Evolutionary conservation across 2,329 filamentous ascomycete species (phyloP).

Genomic region (Dactylellina sp.): DNA sequence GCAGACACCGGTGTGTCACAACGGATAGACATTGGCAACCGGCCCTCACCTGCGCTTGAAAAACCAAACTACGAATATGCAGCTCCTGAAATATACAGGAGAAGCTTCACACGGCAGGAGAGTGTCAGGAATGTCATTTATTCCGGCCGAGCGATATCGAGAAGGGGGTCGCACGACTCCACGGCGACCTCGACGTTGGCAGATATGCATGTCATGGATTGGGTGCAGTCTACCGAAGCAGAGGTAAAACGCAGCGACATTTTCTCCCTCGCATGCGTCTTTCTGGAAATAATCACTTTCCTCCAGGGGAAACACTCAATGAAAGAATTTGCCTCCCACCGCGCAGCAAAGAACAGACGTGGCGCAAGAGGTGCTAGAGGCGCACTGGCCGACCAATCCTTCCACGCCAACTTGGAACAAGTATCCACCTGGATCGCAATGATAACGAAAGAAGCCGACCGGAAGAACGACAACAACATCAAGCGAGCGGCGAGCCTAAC

Average conservation of each 20-base stretch:
- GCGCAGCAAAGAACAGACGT: slow-evolving; percentile 71
- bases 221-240: slow-evolving; percentile 52
- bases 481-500: slow-evolving; percentile 39
- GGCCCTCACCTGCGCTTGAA: slow-evolving; percentile 68
- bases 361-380: slow-evolving; percentile 67
- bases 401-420: slow-evolving; percentile 77
- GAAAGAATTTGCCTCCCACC: slow-evolving; percentile 75
- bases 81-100: slow-evolving; percentile 73
- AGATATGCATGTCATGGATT: slow-evolving; percentile 49
- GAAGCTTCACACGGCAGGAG: slow-evolving; percentile 50
- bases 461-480: slow-evolving; percentile 58
- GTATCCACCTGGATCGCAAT: slow-evolving; percentile 76
- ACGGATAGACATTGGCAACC: slow-evolving; percentile 43
- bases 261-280: slow-evolving; percentile 79
- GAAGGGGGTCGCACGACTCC: slow-evolving; percentile 45
- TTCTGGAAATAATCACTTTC: slow-evolving; percentile 77
- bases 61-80: slow-evolving; percentile 76
- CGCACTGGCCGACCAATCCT: slow-evolving; percentile 75
- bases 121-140: slow-evolving; percentile 44
- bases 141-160: slow-evolving; percentile 43
- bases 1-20: slow-evolving; percentile 68
- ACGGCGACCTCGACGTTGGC: slow-evolving; percentile 14
- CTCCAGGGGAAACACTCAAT: slow-evolving; percentile 73
- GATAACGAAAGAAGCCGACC: slow-evolving; percentile 71
- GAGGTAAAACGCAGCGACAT: slow-evolving; percentile 71